Conservation (phyloP, 2,329 filamentous ascomycete species). For the Dactylella cylindrospora region DNA sequence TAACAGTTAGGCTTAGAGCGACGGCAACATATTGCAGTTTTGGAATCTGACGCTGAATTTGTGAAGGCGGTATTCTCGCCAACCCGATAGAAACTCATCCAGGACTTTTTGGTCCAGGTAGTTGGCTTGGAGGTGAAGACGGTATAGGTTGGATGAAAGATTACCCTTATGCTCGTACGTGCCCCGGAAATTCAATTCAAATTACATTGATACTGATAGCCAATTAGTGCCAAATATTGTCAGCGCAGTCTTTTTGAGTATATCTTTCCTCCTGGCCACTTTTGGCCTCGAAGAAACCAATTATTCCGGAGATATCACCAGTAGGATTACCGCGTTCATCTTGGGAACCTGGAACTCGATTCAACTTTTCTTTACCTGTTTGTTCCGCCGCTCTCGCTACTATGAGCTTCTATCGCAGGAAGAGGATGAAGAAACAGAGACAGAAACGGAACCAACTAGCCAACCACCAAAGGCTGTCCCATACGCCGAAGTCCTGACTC, state of each 20-base stretch:
- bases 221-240: slow-evolving; percentile 57
- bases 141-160: slow-evolving; percentile 53
- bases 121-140: slow-evolving; percentile 38
- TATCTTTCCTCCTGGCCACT: slow-evolving; percentile 19
- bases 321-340: neutral
- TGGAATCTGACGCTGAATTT: slow-evolving; percentile 51
- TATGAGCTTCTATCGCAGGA: slow-evolving; percentile 48
- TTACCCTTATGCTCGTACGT: slow-evolving; percentile 57
- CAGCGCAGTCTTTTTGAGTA: slow-evolving; percentile 56
- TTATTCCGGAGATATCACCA: slow-evolving; percentile 32
- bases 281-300: slow-evolving; percentile 27
- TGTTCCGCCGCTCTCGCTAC: slow-evolving; percentile 46
- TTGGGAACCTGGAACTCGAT: slow-evolving; percentile 2
- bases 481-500: slow-evolving; percentile 61
- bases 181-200: neutral
- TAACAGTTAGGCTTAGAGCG: slow-evolving; percentile 2
- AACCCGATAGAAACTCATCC: slow-evolving; percentile 54
- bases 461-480: slow-evolving; percentile 27
- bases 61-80: slow-evolving; percentile 54
- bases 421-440: slow-evolving; percentile 36
- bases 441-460: neutral
- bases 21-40: slow-evolving; percentile 51
- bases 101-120: slow-evolving; percentile 54
- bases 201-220: slow-evolving; percentile 1
- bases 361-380: neutral